phyloP scores from a whole-genome alignment of 495 filamentous ascomycete genomes.

The Trichoderma parareesei region DNA sequence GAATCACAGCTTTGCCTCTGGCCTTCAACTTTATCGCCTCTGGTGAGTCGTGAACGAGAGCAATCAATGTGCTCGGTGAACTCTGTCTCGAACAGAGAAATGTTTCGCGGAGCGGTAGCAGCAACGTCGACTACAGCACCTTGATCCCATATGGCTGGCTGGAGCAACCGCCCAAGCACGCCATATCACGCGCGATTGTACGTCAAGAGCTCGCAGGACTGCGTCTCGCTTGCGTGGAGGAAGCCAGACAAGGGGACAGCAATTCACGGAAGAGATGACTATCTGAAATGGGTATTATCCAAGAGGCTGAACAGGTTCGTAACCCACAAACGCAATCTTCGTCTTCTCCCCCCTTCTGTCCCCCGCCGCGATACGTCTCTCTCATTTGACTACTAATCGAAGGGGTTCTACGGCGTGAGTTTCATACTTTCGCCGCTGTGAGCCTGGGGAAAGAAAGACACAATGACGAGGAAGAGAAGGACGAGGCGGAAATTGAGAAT shows the following conservation, averaged over 20 bases:
- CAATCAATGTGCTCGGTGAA: slow-evolving; percentile 2
- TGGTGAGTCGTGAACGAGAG: slow-evolving; percentile 53
- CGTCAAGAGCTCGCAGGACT: background rate
- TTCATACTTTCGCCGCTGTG: background rate
- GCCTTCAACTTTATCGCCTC: slow-evolving; percentile 77
- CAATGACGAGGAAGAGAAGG: background rate
- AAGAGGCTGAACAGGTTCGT: slow-evolving; percentile 8
- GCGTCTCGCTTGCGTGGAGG: background rate
- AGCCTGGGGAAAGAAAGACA: background rate
- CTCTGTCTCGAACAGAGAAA: background rate
- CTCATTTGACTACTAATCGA: background rate
- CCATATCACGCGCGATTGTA: background rate
- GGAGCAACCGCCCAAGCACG: background rate
- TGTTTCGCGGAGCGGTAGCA: slow-evolving; percentile 33
- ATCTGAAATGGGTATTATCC: background rate
- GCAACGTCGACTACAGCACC: slow-evolving; percentile 9
- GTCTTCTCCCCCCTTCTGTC: slow-evolving; percentile 4
- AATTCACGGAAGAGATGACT: background rate
- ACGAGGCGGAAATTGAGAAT: background rate
- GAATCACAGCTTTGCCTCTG: slow-evolving; percentile 53
- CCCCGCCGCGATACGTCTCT: background rate
- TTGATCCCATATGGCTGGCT: too few species aligned
- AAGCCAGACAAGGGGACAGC: background rate
- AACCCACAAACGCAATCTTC: slow-evolving; percentile 10
- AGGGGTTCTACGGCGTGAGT: background rate